Evolutionary conservation across 78 protist genomes (phyloP).

Genomic region (Salpingoeca rosetta): DNA sequence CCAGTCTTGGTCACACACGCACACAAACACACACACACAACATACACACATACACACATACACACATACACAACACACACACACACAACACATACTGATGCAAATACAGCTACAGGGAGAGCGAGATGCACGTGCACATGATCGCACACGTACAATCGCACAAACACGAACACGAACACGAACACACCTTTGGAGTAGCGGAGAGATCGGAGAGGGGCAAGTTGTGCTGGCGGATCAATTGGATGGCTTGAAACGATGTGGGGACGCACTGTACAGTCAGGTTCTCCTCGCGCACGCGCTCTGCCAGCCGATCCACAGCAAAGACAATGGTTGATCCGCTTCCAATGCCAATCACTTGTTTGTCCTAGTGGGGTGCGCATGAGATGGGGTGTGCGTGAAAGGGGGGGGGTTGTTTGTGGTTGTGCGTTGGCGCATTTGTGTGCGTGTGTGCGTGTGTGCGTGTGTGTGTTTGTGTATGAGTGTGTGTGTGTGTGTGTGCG

Average conservation of each 20-base stretch:
- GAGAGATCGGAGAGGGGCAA: constrained; percentile 42
- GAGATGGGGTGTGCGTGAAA: neutral
- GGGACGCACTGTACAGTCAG: constrained; percentile 55
- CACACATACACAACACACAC: too few relatives aligned
- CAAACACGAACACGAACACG: too few relatives aligned
- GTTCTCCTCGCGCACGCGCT: constrained; percentile 26
- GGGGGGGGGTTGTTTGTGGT: too few relatives aligned
- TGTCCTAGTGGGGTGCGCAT: neutral
- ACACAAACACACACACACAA: too few relatives aligned
- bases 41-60: too few relatives aligned
- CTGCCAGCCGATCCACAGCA: constrained; percentile 51
- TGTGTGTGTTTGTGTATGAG: neutral
- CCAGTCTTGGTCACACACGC: too few relatives aligned
- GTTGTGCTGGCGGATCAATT: constrained; percentile 8
- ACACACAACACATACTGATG: too few relatives aligned
- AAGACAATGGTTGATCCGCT: constrained; percentile 75
- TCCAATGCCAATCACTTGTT: constrained; percentile 63
- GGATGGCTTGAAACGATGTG: constrained; percentile 60
- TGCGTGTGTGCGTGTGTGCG: neutral
- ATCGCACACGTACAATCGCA: too few relatives aligned
- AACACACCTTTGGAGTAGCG: constrained; percentile 16
- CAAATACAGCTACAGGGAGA: too few relatives aligned
- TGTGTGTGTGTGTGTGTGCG: too few relatives aligned
- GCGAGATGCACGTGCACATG: too few relatives aligned
- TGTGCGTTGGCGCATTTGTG: too few relatives aligned